phyloP scores from a whole-genome alignment of 371 early-diverging fungal genomes.

The Mucor mucedo region DNA sequence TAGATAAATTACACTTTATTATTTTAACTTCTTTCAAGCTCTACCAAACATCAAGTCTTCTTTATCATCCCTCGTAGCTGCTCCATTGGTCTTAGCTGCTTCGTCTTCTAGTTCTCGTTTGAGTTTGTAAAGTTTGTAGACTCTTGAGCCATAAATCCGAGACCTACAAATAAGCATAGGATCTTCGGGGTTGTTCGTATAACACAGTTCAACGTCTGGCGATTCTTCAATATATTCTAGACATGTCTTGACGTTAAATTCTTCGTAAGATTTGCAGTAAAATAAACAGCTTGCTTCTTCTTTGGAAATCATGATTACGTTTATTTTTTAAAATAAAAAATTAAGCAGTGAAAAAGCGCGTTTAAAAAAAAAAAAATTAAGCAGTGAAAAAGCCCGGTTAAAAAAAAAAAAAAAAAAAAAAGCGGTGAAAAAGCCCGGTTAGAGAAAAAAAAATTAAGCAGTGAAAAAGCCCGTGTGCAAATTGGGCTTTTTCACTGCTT shows the following conservation, averaged over 20 bases:
- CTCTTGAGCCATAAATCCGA: conserved; percentile 14
- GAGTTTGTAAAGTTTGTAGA: conserved; percentile 18
- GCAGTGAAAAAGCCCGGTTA: no score
- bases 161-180: conserved; percentile 7
- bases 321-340: conserved; percentile 1
- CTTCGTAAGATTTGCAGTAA: conserved; percentile 13
- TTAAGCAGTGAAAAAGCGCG: conserved; percentile 5
- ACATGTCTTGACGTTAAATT: conserved; percentile 7
- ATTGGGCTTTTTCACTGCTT: no score
- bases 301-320: conserved; percentile 12
- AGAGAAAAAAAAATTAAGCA: no score
- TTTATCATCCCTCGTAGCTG: no score
- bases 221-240: conserved; percentile 6
- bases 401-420: no score
- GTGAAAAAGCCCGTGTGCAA: no score
- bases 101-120: conserved; percentile 6
- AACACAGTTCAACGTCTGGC: conserved; percentile 5
- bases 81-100: no score
- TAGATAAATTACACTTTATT: conserved; percentile 6
- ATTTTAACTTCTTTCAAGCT: no score
- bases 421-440: no score
- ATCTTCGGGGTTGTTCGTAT: conserved; percentile 5
- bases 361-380: no score
- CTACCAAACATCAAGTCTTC: conserved; percentile 8
- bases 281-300: conserved; percentile 20